Conservation (phyloP, 1,284 basidiomycete genomes). For the Rhizoctonia solani region DNA sequence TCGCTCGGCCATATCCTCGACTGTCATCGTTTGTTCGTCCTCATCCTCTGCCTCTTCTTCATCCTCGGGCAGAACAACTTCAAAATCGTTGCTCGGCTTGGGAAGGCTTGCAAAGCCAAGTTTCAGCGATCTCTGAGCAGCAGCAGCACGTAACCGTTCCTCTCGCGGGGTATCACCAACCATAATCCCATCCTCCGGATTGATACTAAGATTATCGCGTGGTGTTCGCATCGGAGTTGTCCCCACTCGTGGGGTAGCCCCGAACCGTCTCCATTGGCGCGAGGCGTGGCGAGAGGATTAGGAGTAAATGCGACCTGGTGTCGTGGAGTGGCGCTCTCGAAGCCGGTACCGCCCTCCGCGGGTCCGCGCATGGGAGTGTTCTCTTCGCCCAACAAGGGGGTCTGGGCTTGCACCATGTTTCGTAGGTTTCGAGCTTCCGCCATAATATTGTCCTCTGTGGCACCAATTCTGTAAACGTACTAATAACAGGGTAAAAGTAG, state of each 20-base stretch:
- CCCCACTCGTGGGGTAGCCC: constrained; percentile 67
- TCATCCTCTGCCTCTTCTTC: constrained; percentile 61
- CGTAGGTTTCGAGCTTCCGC: constrained; percentile 93
- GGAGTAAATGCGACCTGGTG: constrained; percentile 89
- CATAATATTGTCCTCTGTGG: constrained; percentile 86
- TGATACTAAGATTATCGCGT: constrained; percentile 90
- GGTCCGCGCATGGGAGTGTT: constrained; percentile 88
- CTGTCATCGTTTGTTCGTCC: constrained; percentile 52
- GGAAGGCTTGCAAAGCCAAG: constrained; percentile 85
- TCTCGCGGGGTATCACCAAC: constrained; percentile 75
- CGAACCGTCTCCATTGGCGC: constrained; percentile 52
- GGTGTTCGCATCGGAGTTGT: constrained; percentile 89
- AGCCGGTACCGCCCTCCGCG: constrained; percentile 78
- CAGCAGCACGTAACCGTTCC: constrained; percentile 63
- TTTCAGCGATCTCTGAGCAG: constrained; percentile 73
- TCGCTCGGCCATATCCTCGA: constrained; percentile 91
- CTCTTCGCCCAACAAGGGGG: constrained; percentile 94
- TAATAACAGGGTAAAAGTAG: constrained; percentile 27
- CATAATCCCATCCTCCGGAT: constrained; percentile 64
- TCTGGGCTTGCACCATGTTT: constrained; percentile 90
- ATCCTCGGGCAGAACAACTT: constrained; percentile 88
- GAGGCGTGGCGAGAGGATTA: constrained; percentile 90
- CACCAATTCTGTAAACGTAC: constrained; percentile 31
- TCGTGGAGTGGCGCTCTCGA: constrained; percentile 89
- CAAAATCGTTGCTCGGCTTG: constrained; percentile 96